Base-by-base conservation (phyloP, 345 rosid species). In the Gynandropsis gynandra region DNA sequence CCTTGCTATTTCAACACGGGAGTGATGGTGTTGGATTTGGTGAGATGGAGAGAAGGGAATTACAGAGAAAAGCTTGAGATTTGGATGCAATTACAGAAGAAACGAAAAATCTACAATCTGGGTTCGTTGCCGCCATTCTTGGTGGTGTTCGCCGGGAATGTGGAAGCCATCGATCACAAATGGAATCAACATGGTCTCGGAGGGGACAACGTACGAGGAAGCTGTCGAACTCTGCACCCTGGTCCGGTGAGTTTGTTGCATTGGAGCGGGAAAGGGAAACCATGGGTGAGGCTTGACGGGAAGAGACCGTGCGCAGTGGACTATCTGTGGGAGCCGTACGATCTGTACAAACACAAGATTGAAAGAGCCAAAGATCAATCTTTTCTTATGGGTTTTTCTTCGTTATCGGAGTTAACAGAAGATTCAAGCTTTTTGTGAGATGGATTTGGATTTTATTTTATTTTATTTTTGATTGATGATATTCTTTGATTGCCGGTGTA, bases 251-350 rank as follows among this genome's bases (percentile, higher is more conserved):
- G 98, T 49, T 64, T 90, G 73, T 68, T 90, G 48, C 98, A 87
- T 72, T 90, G 98, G 98, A 90, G 98, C 41, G 98, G 98, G 12
- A 87, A 90, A 67, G 98, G 98, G 52, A 90, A 90, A 63, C 98
- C 98, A 0, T 90, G 98, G 98, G 85, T 68, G 0, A 67, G 98
- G 17, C 80, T 90, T 4, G 98, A 90, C 49, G 78, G 69, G n/a
- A 61, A 62, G 56, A 84, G 76, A 38, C 82, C 98, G 0, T 90
- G 98, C 54, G 79, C 80, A 2, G 45, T 87, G 31, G 98, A 90
- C 76, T 61, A 69, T 71, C 68, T 90, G 0, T 90, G 98, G 98
- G 67, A 77, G 52, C 95, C 93, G 0, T 90, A 84, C 42, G 98
- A 90, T 69, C 73, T 89, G 7, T 75, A 60, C 59, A 63, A 70